phyloP scores from a whole-genome alignment of 768 basidiomycete species.

The Auriculariales sp. region DNA sequence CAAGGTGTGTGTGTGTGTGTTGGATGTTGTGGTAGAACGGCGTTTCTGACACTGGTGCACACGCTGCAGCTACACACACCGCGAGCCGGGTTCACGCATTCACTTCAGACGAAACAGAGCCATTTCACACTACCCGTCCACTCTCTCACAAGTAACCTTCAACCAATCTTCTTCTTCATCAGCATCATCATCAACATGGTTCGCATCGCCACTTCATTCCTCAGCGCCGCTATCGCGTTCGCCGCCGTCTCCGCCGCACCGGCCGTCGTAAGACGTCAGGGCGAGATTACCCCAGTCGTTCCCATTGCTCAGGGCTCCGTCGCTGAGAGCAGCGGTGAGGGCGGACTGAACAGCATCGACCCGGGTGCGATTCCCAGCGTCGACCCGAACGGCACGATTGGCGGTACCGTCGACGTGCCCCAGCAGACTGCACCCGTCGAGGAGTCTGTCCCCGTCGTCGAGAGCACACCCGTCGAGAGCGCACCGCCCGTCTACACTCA shows the following conservation, averaged over 20 bases:
- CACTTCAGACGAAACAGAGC: neutral
- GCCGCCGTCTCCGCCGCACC: neutral
- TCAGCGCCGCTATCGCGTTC: neutral
- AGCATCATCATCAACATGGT: neutral
- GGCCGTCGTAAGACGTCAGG: neutral
- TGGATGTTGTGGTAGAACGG: neutral
- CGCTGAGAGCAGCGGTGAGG: conserved; percentile 12
- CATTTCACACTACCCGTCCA: neutral
- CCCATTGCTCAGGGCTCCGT: conserved; percentile 25
- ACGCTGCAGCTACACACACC: neutral
- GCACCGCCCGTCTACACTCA: neutral
- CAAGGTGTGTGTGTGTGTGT: neutral
- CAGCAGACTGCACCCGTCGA: neutral
- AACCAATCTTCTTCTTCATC: neutral
- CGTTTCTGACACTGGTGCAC: no score
- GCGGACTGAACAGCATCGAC: neutral
- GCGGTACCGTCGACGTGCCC: neutral
- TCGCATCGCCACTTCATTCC: neutral
- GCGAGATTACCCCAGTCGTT: conserved; percentile 7
- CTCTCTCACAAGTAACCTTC: neutral
- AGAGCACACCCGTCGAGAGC: neutral
- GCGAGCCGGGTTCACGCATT: neutral
- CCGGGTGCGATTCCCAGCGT: no score
- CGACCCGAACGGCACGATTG: no score
- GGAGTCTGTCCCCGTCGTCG: neutral